These are phyloP conservation scores for Chenopodium berlandieri DNA, from an alignment of 148 eudicot species.

Conservation along the genomic window DNA sequence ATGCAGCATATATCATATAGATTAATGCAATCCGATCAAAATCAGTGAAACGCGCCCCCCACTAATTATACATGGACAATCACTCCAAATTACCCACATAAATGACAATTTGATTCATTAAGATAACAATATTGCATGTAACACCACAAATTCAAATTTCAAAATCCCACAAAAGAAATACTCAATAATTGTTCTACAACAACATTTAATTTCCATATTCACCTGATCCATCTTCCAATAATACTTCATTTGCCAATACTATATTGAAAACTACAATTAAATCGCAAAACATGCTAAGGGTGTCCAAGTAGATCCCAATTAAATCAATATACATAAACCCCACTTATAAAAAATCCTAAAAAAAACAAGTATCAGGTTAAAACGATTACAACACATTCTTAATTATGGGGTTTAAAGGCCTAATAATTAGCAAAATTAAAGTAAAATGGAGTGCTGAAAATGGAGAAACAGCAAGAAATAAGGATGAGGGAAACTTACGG, in stretches of 20 bases:
- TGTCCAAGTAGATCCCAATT: background rate
- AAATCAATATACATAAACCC: background rate
- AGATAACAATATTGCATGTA: background rate
- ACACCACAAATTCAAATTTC: background rate
- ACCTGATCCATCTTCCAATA: background rate
- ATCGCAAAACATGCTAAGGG: background rate
- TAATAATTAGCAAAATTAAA: background rate
- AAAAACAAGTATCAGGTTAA: background rate
- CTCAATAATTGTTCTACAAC: background rate
- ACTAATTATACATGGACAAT: background rate
- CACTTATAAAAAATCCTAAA: background rate
- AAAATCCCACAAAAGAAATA: background rate
- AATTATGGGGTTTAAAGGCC: background rate
- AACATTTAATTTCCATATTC: background rate
- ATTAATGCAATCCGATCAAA: background rate
- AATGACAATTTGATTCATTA: background rate
- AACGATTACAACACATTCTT: background rate
- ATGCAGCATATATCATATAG: too few species aligned
- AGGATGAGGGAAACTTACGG: conserved; percentile 22
- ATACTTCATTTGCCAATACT: background rate
- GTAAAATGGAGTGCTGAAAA: background rate
- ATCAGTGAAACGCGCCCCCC: background rate
- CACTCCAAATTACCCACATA: background rate
- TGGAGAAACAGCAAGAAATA: background rate
- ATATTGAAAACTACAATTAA: background rate